Evolutionary conservation across 208 protist genomes (phyloP).

Genomic region (Acanthamoeba healyi): DNA sequence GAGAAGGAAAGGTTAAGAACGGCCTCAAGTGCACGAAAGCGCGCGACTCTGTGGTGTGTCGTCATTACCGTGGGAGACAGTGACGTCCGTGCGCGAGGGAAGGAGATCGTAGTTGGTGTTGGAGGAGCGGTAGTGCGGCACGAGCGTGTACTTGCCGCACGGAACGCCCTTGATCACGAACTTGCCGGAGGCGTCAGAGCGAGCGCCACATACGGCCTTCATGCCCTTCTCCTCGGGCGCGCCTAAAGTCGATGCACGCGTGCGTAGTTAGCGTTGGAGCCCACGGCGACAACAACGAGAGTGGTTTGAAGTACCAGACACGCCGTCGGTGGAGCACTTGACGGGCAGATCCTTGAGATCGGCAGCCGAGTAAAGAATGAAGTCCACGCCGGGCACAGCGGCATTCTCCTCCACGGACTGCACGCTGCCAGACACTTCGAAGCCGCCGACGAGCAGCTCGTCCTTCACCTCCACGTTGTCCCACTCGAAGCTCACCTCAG

Average conservation of each 20-base stretch:
- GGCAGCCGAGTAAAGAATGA: constrained; percentile 48
- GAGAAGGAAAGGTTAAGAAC: too few species aligned
- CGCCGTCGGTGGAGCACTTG: not conserved
- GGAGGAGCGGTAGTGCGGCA: constrained; percentile 35
- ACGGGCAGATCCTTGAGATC: not conserved
- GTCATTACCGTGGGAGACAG: constrained; percentile 41
- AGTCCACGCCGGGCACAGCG: constrained; percentile 50
- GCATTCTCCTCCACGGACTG: constrained; percentile 41
- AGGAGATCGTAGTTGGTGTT: constrained; percentile 67
- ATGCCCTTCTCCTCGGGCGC: not conserved
- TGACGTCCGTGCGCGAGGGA: not conserved
- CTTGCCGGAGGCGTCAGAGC: constrained; percentile 38
- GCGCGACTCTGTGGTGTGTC: too few species aligned
- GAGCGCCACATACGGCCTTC: constrained; percentile 41
- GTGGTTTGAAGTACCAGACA: constrained; percentile 1
- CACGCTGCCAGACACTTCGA: constrained; percentile 4
- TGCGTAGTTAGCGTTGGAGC: not conserved
- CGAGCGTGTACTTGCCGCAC: constrained; percentile 53
- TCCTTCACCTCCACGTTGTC: constrained; percentile 46
- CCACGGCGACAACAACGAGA: too few species aligned
- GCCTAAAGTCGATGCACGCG: not conserved
- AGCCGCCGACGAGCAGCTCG: not conserved
- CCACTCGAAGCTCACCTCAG: constrained; percentile 68
- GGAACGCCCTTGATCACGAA: constrained; percentile 68
- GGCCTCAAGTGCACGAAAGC: too few species aligned